phyloP scores from a whole-genome alignment of 306 rosid genomes.

The Styphnolobium japonicum region DNA sequence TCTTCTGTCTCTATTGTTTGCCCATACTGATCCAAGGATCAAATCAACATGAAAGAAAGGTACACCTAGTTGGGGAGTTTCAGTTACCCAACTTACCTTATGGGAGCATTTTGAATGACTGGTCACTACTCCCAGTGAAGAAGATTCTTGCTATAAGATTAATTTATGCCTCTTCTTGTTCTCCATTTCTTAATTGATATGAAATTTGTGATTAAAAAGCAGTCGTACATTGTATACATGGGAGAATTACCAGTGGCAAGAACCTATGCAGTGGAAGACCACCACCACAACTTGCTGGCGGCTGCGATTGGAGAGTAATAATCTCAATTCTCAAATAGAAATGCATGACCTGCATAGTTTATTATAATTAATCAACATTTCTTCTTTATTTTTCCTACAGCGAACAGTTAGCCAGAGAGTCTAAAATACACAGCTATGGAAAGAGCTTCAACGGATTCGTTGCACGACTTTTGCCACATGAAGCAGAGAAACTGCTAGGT shows the following conservation, averaged over 20 bases:
- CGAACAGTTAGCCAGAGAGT: slow-evolving; percentile 47
- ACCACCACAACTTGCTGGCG: slow-evolving; percentile 56
- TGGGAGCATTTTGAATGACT: background rate
- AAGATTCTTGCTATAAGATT: background rate
- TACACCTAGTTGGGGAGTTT: background rate
- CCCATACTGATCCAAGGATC: slow-evolving; percentile 36
- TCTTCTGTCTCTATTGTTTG: slow-evolving; percentile 20
- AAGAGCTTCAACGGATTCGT: slow-evolving; percentile 86
- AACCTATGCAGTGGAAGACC: slow-evolving; percentile 17
- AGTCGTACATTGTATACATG: slow-evolving; percentile 88
- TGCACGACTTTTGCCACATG: slow-evolving; percentile 74
- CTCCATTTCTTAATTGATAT: background rate
- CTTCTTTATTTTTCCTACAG: slow-evolving; percentile 30
- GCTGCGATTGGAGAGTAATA: slow-evolving; percentile 70
- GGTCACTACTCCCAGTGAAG: background rate
- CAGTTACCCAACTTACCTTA: background rate
- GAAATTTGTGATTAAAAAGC: slow-evolving; percentile 22
- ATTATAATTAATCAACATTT: background rate
- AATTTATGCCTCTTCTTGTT: background rate
- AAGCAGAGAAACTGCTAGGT: slow-evolving; percentile 63
- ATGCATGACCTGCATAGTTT: background rate
- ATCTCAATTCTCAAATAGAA: background rate
- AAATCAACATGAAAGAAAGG: slow-evolving; percentile 57
- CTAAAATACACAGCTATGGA: slow-evolving; percentile 65
- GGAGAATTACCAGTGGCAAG: slow-evolving; percentile 45